Base-by-base conservation (phyloP, 2,329 filamentous ascomycete genomes). In the Aspergillus sp. region DNA sequence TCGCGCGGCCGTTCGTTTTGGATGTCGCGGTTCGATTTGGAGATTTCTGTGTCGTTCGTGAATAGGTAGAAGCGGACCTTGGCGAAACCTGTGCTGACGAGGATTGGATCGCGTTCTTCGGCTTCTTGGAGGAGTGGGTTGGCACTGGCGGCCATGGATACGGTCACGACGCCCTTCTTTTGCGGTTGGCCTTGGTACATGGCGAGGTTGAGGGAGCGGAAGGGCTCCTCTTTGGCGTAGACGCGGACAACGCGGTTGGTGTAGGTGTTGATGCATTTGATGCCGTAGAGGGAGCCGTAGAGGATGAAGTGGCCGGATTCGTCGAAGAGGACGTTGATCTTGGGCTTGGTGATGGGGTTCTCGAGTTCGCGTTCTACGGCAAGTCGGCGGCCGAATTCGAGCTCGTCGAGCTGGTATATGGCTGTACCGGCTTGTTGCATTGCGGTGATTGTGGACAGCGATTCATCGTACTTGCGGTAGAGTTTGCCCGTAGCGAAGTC, bases 61-160 rank as follows among this genome's bases (percentile, higher is more conserved):
- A 97, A 99, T 87, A 98, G 92, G 83, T 97, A 99, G 79, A 99
- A 99, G 42, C 96, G 90, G 27, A 90, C 86, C 78, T 96, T 98
- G 64, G 88, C 90, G 49, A 90, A 88, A 0, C 88, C 94, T 0
- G 95, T 98, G 8, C 86, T 84, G 48, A 96, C 85, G 7, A 99
- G 82, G 71, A 98, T 94, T 0, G 96, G 93, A 73, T 99, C 95
- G 62, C 93, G 86, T 19, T 88, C 86, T 77, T 97, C 94, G 1
- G 95, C 91, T 80, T 97, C 93, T 71, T 95, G 91, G 2, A 99
- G 84, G 1, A 99, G 84, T 0, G 96, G 95, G 73, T 99, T 99
- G 68, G 86, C 90, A 36, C 91, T 96, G 0, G 96, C 95, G 1
- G 95, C 96, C 95, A 99, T 99, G 66, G 93, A 93, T 23, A 98